Evolutionary conservation across 1,284 basidiomycete species (phyloP), one percentile per base, ranked within the genome.

Genomic region (Cerioporus squamosus): DNA sequence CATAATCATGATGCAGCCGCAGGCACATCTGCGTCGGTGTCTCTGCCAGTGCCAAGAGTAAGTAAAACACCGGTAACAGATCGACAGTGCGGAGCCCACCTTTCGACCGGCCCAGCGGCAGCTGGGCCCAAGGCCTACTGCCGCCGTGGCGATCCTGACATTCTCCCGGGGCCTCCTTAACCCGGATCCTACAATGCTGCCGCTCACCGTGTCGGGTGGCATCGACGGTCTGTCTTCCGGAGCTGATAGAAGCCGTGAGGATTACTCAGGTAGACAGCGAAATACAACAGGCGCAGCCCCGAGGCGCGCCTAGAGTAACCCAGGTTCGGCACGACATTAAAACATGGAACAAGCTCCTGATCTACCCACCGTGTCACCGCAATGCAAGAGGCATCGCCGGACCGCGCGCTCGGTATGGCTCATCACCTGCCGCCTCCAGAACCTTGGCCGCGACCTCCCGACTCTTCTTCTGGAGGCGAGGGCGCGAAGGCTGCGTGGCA

Each of bases 401-500:
- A 22, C 48, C 47, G 31, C 26, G 38, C n/a, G 18, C 36, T 18
- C n/a, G 44, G 57, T 48, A 38, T 18, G 51, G 48, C 45, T 38
- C 38, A 44, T 50, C 53, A 61, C 51, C 54, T 57, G 40, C 56
- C 53, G 20, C 48, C 61, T 39, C 61, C 61, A 42, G 58, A 57
- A 33, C 57, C 59, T 47, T 55, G 59, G 39, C 56, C 59, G 42
- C 49, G 59, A 52, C 57, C 60, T 44, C 53, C 57, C 50, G 46
- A 51, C 12, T 49, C 63, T 38, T 64, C 62, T 44, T 64, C 63
- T 33, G 60, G 42, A 20, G 63, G 60, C 33, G 60, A 46, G 9
- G 63, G 63, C 33, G 63, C 63, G 51, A 61, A 33, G 14, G 45
- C 63, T 64, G 56, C 20, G 33, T 12, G 45, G 24, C 36, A 31